Percentiles rank a stretch among this genome's conserved stretches.
Conservation (phyloP, 2,329 filamentous ascomycete genomes). For the Calonectria pteridis region DNA sequence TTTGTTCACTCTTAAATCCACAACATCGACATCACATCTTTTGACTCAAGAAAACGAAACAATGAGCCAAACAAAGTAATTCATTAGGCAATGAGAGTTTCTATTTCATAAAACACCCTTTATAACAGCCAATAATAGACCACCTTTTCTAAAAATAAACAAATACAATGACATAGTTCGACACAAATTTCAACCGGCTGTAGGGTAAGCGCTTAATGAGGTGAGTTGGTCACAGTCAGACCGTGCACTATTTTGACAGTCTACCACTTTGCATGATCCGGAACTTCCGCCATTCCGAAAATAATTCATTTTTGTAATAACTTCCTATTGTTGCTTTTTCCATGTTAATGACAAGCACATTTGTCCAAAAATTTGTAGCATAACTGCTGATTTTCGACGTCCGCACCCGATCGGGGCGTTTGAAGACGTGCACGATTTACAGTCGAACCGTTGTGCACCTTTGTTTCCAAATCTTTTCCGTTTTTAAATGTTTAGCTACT, state of each 20-base stretch:
- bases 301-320: neutral
- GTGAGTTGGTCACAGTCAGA: neutral
- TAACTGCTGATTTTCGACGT: neutral
- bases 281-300: neutral
- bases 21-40: too few relatives aligned
- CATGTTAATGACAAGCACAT: neutral
- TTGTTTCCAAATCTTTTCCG: neutral
- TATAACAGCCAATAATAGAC: neutral
- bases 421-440: neutral
- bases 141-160: rapidly evolving
- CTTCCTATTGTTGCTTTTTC: neutral
- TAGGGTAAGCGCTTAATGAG: neutral
- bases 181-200: neutral
- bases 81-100: neutral
- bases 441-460: neutral
- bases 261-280: neutral
- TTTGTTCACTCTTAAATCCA: too few relatives aligned
- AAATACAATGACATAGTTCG: neutral
- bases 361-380: neutral
- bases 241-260: neutral
- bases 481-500: neutral
- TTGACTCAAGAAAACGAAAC: too few relatives aligned
- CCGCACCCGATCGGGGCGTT: neutral
- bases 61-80: neutral
- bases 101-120: neutral